Conservation (phyloP, 1,284 basidiomycete genomes). For the Pseudozyma thailandica region DNA sequence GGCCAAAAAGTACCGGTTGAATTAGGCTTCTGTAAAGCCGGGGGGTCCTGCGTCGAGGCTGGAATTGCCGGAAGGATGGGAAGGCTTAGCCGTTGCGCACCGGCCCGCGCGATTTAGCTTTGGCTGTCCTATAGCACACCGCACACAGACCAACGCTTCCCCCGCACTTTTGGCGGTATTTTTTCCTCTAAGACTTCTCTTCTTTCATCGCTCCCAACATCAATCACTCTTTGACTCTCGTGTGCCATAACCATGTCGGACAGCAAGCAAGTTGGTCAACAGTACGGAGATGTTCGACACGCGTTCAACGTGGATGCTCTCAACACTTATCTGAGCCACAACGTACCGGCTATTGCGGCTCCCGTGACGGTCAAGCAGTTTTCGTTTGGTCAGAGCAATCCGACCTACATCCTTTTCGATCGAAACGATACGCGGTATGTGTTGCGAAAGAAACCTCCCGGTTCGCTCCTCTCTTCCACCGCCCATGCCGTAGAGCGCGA, state of each 20-base stretch:
- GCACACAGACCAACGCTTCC: not conserved
- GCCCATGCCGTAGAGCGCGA: conserved; percentile 95
- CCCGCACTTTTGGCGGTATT: conserved; percentile 9
- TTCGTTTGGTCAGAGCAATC: conserved; percentile 80
- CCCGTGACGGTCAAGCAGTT: conserved; percentile 90
- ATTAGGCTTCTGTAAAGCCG: no score
- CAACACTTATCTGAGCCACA: conserved; percentile 73
- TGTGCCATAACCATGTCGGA: not conserved
- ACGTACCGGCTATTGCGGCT: conserved; percentile 74
- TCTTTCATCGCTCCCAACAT: not conserved
- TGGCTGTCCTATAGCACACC: no score
- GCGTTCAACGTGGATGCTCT: conserved; percentile 42
- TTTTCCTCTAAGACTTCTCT: no score
- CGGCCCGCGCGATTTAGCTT: no score
- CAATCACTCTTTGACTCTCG: not conserved
- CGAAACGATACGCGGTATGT: conserved; percentile 79
- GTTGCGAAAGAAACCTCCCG: conserved; percentile 91
- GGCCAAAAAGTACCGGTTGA: no score
- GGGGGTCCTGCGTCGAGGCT: no score
- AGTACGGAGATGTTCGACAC: conserved; percentile 56
- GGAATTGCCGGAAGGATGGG: no score
- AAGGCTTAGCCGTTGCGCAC: no score
- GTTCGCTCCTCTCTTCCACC: conserved; percentile 83
- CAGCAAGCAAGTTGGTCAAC: conserved; percentile 43
- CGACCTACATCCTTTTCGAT: conserved; percentile 82